A percentile compares a stretch with the other conserved stretches of the same genome.
phyloP scores from a whole-genome alignment of 2,329 filamentous ascomycete species.

The Ophiocordyceps australis region DNA sequence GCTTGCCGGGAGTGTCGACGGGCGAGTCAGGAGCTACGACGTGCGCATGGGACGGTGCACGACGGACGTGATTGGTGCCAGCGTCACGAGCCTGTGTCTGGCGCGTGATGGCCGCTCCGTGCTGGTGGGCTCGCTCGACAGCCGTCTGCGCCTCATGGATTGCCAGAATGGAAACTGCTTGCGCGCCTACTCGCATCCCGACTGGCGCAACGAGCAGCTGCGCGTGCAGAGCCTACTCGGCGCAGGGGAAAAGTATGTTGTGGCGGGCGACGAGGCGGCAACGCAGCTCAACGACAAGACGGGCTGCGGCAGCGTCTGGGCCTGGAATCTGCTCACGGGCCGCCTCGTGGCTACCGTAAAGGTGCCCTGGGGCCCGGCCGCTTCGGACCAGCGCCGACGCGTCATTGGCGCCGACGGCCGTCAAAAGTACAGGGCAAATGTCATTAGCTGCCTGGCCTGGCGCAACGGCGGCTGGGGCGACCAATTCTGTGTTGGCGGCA shows the following conservation, averaged over 20 bases:
- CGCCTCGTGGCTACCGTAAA: slow-evolving; percentile 43
- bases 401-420: slow-evolving; percentile 40
- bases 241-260: slow-evolving; percentile 54
- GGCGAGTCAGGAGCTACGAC: slow-evolving; percentile 67
- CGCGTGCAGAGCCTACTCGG: slow-evolving; percentile 64
- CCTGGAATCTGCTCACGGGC: slow-evolving; percentile 72
- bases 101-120: slow-evolving; percentile 58
- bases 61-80: slow-evolving; percentile 50
- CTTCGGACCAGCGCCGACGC: slow-evolving; percentile 27
- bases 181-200: slow-evolving; percentile 45
- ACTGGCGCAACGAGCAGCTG: slow-evolving; percentile 46
- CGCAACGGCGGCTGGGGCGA: slow-evolving; percentile 42
- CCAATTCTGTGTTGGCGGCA: slow-evolving; percentile 48
- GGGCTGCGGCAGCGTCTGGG: slow-evolving; percentile 46
- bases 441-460: slow-evolving; percentile 45
- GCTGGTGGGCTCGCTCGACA: slow-evolving; percentile 61
- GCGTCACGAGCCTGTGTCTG: slow-evolving; percentile 58
- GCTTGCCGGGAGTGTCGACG: slow-evolving; percentile 66
- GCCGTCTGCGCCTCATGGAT: slow-evolving; percentile 65
- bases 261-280: slow-evolving; percentile 60
- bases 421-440: slow-evolving; percentile 38
- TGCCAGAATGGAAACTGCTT: slow-evolving; percentile 54
- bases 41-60: slow-evolving; percentile 54
- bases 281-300: slow-evolving; percentile 7
- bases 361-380: slow-evolving; percentile 36